Evolutionary conservation across 305 asterid genomes (phyloP).

Genomic region (Rubia peregrina): DNA sequence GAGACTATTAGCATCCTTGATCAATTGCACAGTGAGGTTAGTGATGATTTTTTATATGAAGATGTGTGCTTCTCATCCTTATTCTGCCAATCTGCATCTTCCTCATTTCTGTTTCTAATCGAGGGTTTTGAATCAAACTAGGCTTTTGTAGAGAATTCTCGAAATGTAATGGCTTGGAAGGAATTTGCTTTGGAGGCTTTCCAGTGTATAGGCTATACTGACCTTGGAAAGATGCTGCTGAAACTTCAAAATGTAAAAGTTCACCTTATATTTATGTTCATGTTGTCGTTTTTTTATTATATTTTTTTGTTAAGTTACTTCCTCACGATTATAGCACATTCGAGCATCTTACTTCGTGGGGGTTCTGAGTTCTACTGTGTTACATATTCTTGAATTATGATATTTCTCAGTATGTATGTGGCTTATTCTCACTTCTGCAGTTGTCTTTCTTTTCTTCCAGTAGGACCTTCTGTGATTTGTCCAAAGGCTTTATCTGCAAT

Average conservation of each 20-base stretch:
- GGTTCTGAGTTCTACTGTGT: neutral
- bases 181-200: conserved; percentile 92
- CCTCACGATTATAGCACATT: neutral
- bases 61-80: conserved; percentile 11
- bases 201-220: conserved; percentile 69
- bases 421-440: neutral
- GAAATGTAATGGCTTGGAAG: conserved; percentile 71
- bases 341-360: neutral
- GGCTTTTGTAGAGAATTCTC: conserved; percentile 84
- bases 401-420: neutral
- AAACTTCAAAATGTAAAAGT: conserved; percentile 74
- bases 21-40: conserved; percentile 80
- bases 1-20: conserved; percentile 77
- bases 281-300: neutral
- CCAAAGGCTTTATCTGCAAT: neutral
- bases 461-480: conserved; percentile 2
- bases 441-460: neutral
- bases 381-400: neutral
- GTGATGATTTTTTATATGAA: conserved; percentile 22
- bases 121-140: conserved; percentile 31
- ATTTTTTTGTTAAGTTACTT: neutral
- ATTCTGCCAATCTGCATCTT: conserved; percentile 16
- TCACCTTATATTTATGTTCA: conserved; percentile 20
- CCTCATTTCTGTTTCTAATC: conserved; percentile 15
- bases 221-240: conserved; percentile 86